phyloP scores from a whole-genome alignment of 805 yeast genomes.

The Wickerhamomyces ciferrii region DNA sequence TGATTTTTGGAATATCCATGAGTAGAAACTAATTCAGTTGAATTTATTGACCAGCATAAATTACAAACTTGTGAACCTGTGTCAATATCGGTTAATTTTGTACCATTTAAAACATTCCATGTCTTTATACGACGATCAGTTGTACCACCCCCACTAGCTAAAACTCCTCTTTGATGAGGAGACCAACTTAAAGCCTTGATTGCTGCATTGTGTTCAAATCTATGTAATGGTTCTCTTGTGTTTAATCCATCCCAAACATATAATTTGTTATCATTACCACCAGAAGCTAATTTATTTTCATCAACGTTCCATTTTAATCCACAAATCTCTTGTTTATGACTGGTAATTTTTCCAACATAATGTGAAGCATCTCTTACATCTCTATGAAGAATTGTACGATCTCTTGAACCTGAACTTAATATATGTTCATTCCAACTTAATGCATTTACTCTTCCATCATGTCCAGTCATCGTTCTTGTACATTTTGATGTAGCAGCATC shows the following conservation, averaged over 20 bases:
- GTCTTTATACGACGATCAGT: conserved; percentile 85
- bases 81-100: conserved; percentile 71
- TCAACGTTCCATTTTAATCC: conserved; percentile 93
- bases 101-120: conserved; percentile 87
- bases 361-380: conserved; percentile 89
- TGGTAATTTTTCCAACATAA: conserved; percentile 61
- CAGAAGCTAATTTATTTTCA: conserved; percentile 88
- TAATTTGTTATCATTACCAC: conserved; percentile 89
- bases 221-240: conserved; percentile 58
- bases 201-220: conserved; percentile 89
- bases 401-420: conserved; percentile 82
- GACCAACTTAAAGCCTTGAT: conserved; percentile 97
- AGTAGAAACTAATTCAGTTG: conserved; percentile 88
- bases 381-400: conserved; percentile 76
- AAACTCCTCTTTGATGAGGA: conserved; percentile 89
- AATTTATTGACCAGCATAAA: conserved; percentile 85
- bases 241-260: conserved; percentile 80
- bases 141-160: conserved; percentile 97
- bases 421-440: conserved; percentile 94
- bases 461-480: conserved; percentile 90
- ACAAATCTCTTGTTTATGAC: conserved; percentile 92
- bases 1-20: conserved; percentile 94
- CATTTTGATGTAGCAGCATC: conserved; percentile 81
- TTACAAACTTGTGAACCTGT: conserved; percentile 97
- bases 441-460: conserved; percentile 76